These are phyloP conservation scores for Phytophthora agathidicida DNA, from an alignment of 352 stramenopile genomes.

Conservation along the genomic window DNA sequence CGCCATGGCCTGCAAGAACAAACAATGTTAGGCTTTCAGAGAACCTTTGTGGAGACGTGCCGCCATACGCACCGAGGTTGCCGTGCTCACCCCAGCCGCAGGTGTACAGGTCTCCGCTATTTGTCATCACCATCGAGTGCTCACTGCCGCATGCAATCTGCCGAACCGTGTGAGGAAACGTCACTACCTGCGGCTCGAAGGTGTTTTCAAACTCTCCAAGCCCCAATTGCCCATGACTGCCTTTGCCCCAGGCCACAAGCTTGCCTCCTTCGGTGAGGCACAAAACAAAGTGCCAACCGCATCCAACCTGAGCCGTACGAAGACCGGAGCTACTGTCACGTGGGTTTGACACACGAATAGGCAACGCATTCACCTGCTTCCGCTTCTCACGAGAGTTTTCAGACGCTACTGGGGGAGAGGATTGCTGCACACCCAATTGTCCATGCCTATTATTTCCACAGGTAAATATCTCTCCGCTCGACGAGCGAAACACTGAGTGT, in stretches of 20 bases:
- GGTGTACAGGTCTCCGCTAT: slow-evolving; percentile 63
- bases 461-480: slow-evolving; percentile 44
- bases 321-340: slow-evolving; percentile 24
- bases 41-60: not conserved
- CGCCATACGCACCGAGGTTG: slow-evolving; percentile 66
- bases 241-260: slow-evolving; percentile 78
- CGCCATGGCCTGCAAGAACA: slow-evolving; percentile 54
- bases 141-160: slow-evolving; percentile 80
- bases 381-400: slow-evolving; percentile 1
- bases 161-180: slow-evolving; percentile 35
- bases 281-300: slow-evolving; percentile 84
- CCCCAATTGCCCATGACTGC: slow-evolving; percentile 74
- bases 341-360: slow-evolving; percentile 25
- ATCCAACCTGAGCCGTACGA: slow-evolving; percentile 40
- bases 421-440: slow-evolving; percentile 53
- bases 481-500: slow-evolving; percentile 68
- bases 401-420: not conserved
- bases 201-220: slow-evolving; percentile 31
- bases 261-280: slow-evolving; percentile 41
- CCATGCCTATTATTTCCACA: slow-evolving; percentile 83
- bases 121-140: slow-evolving; percentile 65
- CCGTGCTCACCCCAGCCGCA: slow-evolving; percentile 87
- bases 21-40: not conserved
- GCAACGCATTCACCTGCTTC: slow-evolving; percentile 36
- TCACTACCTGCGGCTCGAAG: slow-evolving; percentile 17